Base-by-base conservation (phyloP, 805 yeast species). In the Suhomyces sp. region DNA sequence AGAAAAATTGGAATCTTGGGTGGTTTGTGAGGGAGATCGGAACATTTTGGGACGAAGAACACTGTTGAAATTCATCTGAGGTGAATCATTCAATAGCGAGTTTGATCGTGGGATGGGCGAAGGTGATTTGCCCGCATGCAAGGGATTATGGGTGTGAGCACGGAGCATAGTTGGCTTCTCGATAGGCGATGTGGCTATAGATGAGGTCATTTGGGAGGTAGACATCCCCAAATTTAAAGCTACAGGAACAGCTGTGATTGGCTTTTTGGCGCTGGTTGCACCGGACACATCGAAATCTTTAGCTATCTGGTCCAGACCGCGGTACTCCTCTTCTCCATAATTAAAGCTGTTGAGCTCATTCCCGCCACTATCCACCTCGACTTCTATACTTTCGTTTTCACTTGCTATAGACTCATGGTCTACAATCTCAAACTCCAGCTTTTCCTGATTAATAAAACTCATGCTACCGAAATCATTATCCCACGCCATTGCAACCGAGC, bases 401-500 rank as follows among this genome's bases (percentile, higher is more conserved):
- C 53, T 48, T 13, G 36, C 45, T n/a, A 46, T 38, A 4, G 61
- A 51, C 13, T 59, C 63, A 19, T 27, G 46, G 22, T 47, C 53
- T 26, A 44, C 49, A 38, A 38, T 41, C 47, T 75, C 78, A 58
- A 72, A 78, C 40, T 79, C 82, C 44, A 65, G 47, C 49, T 70
- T 73, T 10, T 75, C 74, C 61, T 86, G 90, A 33, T 74, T 72
- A 1, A 83, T 75, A 56, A 84, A 80, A 1, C 79, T 57, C 42
- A 88, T 63, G 47, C 78, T 80, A 42, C 80, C 76, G 15, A 62
- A 63, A 2, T 68, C 68, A 4, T 69, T 68, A 51, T 82, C 73
- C 96, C 94, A 89, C 0, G 84, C 74, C 4, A 79, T 62, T 0
- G 88, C 71, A 0, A 77, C 74, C 6, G 78, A 67, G 1, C 83